phyloP scores from a whole-genome alignment of 306 rosid species.

The Cucurbita moschata region DNA sequence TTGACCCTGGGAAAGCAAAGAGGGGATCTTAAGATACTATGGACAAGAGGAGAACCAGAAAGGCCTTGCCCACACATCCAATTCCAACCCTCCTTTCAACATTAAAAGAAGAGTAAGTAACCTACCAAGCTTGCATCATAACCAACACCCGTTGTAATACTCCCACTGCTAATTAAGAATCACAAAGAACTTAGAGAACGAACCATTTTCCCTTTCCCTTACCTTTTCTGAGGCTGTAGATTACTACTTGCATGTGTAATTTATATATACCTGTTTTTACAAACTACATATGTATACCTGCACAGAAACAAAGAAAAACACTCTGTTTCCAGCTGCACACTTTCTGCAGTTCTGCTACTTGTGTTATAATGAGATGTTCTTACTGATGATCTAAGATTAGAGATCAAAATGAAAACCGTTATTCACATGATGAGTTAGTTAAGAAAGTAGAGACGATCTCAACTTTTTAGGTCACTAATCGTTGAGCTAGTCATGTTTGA shows the following conservation, averaged over 20 bases:
- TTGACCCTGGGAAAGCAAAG: constrained; percentile 84
- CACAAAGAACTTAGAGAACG: constrained; percentile 3
- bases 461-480: background rate
- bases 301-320: background rate
- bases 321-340: background rate
- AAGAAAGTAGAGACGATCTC: background rate
- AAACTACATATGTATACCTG: background rate
- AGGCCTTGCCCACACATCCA: constrained; percentile 66
- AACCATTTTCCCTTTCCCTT: background rate
- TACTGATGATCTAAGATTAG: background rate
- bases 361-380: background rate
- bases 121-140: background rate
- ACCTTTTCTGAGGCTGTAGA: constrained; percentile 1
- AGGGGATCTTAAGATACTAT: constrained; percentile 74
- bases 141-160: constrained; percentile 14
- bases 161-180: background rate
- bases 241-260: background rate
- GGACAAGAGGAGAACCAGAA: constrained; percentile 91
- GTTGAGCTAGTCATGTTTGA: too few species aligned
- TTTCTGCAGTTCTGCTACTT: constrained; percentile 3
- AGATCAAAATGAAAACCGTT: background rate
- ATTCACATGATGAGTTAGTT: background rate
- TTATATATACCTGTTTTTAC: background rate
- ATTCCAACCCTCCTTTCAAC: constrained; percentile 30
- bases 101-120: background rate